Percentiles rank a stretch among this genome's conserved stretches.
Conservation (phyloP, 2,329 filamentous ascomycete species). For the Xylaria sp. region DNA sequence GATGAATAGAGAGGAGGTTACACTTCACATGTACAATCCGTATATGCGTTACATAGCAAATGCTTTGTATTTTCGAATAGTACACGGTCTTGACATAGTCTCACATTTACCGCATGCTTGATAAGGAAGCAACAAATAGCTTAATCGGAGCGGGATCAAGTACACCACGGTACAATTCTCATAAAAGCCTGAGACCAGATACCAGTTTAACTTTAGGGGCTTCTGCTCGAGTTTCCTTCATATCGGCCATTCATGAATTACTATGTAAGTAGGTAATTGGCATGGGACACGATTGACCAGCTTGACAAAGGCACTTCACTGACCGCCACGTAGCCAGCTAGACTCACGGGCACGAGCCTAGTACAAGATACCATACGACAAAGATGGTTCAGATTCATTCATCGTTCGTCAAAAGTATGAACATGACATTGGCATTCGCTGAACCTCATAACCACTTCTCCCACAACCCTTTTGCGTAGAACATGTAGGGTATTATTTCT, state of each 20-base stretch:
- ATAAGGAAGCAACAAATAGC: too few species aligned
- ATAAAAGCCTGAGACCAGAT: too few species aligned
- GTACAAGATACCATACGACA: background rate
- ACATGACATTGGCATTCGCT: slow-evolving; percentile 23
- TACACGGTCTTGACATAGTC: too few species aligned
- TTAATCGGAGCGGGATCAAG: too few species aligned
- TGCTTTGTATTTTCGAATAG: too few species aligned
- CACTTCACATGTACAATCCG: too few species aligned
- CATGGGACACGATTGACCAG: background rate
- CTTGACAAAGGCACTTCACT: background rate
- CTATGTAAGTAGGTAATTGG: slow-evolving; percentile 17
- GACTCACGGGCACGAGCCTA: background rate
- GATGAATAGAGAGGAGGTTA: too few species aligned
- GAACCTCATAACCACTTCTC: slow-evolving; percentile 3
- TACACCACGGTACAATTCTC: too few species aligned
- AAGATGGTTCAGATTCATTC: slow-evolving; percentile 13
- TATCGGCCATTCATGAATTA: slow-evolving; percentile 16
- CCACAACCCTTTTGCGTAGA: slow-evolving; percentile 23
- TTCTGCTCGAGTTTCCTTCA: background rate
- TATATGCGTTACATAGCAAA: too few species aligned
- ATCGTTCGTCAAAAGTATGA: slow-evolving; percentile 25
- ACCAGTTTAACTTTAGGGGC: too few species aligned
- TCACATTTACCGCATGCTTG: too few species aligned
- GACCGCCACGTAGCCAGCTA: background rate
- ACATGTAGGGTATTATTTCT: slow-evolving; percentile 30